Conservation (phyloP, 2,329 filamentous ascomycete species). For the Amauroascus verrucosus region DNA sequence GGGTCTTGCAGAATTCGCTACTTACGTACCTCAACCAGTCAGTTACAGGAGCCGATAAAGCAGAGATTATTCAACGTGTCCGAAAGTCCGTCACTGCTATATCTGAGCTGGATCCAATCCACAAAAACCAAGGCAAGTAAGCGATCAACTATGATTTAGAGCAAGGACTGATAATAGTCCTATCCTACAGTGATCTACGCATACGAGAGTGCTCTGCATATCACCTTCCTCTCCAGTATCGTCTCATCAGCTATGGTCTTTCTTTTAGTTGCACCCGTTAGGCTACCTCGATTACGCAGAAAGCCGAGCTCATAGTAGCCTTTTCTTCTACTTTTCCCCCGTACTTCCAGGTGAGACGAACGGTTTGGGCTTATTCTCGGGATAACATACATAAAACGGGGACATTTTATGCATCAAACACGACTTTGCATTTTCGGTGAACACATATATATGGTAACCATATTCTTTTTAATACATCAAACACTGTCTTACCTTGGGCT, state of each 20-base stretch:
- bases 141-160: background rate
- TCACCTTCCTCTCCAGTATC: conserved; percentile 32
- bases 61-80: conserved; percentile 41
- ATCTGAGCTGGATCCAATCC: conserved; percentile 34
- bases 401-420: background rate
- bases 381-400: background rate
- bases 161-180: conserved; percentile 12
- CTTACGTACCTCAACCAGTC: conserved; percentile 47
- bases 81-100: conserved; percentile 44
- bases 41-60: conserved; percentile 51
- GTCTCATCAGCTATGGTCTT: conserved; percentile 29
- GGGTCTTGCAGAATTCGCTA: conserved; percentile 64
- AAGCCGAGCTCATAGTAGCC: background rate
- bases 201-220: conserved; percentile 29
- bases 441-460: background rate
- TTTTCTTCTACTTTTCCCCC: background rate
- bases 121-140: conserved; percentile 39
- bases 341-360: background rate
- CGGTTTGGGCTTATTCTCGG: background rate
- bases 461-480: background rate
- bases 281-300: conserved; percentile 21
- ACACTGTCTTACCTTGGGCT: background rate
- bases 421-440: background rate
- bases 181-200: conserved; percentile 26
- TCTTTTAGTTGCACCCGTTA: conserved; percentile 25